Base-by-base conservation (phyloP, 2,329 filamentous ascomycete species). In the Sporothrix dimorphospora region DNA sequence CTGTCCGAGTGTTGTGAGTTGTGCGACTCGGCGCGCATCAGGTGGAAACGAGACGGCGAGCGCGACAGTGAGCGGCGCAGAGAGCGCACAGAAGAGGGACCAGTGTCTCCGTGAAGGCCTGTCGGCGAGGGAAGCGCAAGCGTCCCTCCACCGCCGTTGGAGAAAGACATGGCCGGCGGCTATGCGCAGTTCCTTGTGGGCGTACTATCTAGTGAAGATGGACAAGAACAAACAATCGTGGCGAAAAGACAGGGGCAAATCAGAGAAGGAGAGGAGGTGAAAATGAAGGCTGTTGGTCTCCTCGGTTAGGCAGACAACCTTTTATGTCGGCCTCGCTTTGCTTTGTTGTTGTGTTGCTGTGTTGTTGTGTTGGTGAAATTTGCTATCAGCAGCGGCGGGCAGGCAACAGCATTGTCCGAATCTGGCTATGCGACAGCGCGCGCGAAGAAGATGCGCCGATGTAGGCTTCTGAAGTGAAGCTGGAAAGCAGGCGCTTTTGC, bases 41-140 rank as follows among this genome's bases (percentile, higher is more conserved):
- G 83, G 72, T 88, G 87, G 80, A 96, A 95, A 81, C 96, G 97
- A 42, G 95, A 97, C 12, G 95, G 95, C n/a, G 95, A 98, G 77
- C 94, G 89, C 72, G 94, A 98, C 75, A 98, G 86, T 34, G 95
- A 97, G 77, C 94, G 92, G 75, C 94, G 89, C 72, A 98, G 85
- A 78, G 94, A 92, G 79, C 93, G 89, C 75, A 97, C 92, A 68
- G 92, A 91, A 67, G 92, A 91, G 70, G 79, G 79, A 75, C 93
- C 90, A 83, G 97, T 93, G 77, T 95, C 91, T 81, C 92, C 91
- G 80, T 93, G 92, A 74, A 90, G 89, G 78, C 93, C 90, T 65
- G 92, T 95, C 72, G 95, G 94, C 74, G 94, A 97, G 75, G 94
- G 91, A 77, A 97, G 86, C 78, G 96, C 94, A 77, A 97, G 86